Evolutionary conservation across 192 early-diverging fungal species (phyloP), one percentile per base, ranked within the genome.

Genomic region (Linnemannia hyalina): DNA sequence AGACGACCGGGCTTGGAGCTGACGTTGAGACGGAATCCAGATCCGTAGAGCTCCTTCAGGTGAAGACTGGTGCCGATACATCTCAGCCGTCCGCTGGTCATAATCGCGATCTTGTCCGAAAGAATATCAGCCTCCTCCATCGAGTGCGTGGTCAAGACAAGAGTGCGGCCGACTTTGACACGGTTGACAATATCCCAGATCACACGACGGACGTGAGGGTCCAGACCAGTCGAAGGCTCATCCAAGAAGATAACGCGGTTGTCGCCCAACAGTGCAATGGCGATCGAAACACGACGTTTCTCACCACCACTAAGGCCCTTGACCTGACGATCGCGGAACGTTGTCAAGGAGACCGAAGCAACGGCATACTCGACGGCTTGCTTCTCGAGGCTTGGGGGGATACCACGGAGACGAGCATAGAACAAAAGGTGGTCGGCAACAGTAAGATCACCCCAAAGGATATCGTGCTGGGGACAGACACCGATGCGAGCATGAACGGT

Each of bases 81-180:
- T 35, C 89, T 65, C 20, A 95, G 68, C 16, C 84, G 54, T 36
- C 94, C 94, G 1, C 55, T 38, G 4, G 73, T 78, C 82, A 95
- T 88, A 78, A 95, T 92, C n/a, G 88, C 89, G 23, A 93, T 88
- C 7, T 81, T 80, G 77, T 91, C 89, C 0, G 86, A 88, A 3
- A 91, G 79, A 36, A 88, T 85, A 74, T 95, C 94, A 26, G 94
- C 94, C 78, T 95, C 94, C 40, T 95, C 94, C 91, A 95, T 88
- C 29, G 83, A 88, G 63, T 95, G 94, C 0, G 93, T 94, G 1
- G 94, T 95, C 65, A 95, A 38, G 15, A 95, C 80, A 13, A 95
- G 76, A 6, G 90, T 90, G 7, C 89, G 81, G 35, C 88, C 82
- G 22, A 74, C 41, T 74, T 93, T 93, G 69, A 82, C 82, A 8